Conservation (phyloP, 2,329 filamentous ascomycete genomes). For the Anisogramma anomala region DNA sequence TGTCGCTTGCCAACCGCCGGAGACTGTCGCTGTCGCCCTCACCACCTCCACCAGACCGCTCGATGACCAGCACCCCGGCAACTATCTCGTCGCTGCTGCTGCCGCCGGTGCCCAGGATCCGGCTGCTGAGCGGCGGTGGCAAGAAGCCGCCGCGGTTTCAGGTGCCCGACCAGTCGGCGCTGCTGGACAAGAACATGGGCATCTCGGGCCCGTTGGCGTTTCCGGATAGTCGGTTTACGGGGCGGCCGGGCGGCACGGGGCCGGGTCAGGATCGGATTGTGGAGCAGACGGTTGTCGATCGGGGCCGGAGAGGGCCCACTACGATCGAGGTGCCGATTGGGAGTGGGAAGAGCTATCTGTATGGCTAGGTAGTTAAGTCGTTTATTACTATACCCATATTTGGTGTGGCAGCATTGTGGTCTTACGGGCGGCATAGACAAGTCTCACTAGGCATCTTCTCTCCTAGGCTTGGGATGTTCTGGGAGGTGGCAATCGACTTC, state of each 20-base stretch:
- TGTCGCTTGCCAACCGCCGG: neutral
- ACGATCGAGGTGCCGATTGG: constrained; percentile 22
- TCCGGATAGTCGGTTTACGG: constrained; percentile 12
- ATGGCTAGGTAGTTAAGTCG: constrained; percentile 18
- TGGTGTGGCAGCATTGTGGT: too few relatives aligned
- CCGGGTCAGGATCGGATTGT: constrained; percentile 14
- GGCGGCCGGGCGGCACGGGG: neutral
- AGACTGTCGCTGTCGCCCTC: constrained; percentile 14
- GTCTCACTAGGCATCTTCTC: neutral
- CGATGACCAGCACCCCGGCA: constrained; percentile 9
- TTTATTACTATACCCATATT: neutral
- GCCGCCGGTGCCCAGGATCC: constrained; percentile 28
- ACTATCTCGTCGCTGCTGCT: constrained; percentile 25
- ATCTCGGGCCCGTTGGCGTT: constrained; percentile 22
- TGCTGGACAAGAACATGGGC: constrained; percentile 19
- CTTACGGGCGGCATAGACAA: too few relatives aligned
- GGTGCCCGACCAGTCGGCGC: constrained; percentile 20
- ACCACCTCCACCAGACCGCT: constrained; percentile 17
- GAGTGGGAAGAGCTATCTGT: constrained; percentile 27
- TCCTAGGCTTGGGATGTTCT: neutral
- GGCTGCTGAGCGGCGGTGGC: constrained; percentile 25
- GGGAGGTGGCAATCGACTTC: neutral
- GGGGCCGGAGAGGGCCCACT: neutral
- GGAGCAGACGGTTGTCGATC: constrained; percentile 8
- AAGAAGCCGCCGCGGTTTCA: constrained; percentile 28